These are phyloP conservation scores for Plasmodium knowlesi DNA, from an alignment of 169 alveolate genomes.

Conservation along the genomic window DNA sequence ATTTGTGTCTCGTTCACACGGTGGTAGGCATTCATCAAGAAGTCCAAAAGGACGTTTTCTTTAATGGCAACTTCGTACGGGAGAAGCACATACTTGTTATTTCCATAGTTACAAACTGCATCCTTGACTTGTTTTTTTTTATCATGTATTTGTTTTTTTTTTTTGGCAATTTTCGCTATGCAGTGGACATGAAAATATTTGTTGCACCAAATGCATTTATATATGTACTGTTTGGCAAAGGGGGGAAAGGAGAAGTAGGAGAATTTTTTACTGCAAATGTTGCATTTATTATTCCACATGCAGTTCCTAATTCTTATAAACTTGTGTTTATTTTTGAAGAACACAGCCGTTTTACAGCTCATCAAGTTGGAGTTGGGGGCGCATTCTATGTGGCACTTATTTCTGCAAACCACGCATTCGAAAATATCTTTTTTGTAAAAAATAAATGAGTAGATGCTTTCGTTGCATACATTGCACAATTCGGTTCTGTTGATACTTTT, in stretches of 20 bases:
- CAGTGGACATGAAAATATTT: slow-evolving; percentile 79
- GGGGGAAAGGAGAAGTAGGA: slow-evolving; percentile 31
- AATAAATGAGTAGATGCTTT: slow-evolving; percentile 61
- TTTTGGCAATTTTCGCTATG: not conserved
- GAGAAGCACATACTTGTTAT: slow-evolving; percentile 32
- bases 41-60: slow-evolving; percentile 34
- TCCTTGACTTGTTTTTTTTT: not conserved
- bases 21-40: slow-evolving; percentile 16
- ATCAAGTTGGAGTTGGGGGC: slow-evolving; percentile 61
- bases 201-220: slow-evolving; percentile 80
- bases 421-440: slow-evolving; percentile 58
- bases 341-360: slow-evolving; percentile 61
- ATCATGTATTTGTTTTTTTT: not conserved
- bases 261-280: slow-evolving; percentile 41
- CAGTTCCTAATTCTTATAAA: slow-evolving; percentile 51
- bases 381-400: slow-evolving; percentile 66
- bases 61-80: slow-evolving; percentile 40
- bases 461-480: slow-evolving; percentile 65
- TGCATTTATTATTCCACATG: slow-evolving; percentile 55
- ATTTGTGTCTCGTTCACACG: not conserved
- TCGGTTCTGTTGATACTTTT: slow-evolving; percentile 32
- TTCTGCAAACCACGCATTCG: slow-evolving; percentile 69
- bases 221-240: slow-evolving; percentile 21
- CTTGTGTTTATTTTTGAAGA: slow-evolving; percentile 61
- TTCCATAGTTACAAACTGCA: slow-evolving; percentile 34